Base-by-base conservation (phyloP, 306 rosid species). In the Comarum palustre region DNA sequence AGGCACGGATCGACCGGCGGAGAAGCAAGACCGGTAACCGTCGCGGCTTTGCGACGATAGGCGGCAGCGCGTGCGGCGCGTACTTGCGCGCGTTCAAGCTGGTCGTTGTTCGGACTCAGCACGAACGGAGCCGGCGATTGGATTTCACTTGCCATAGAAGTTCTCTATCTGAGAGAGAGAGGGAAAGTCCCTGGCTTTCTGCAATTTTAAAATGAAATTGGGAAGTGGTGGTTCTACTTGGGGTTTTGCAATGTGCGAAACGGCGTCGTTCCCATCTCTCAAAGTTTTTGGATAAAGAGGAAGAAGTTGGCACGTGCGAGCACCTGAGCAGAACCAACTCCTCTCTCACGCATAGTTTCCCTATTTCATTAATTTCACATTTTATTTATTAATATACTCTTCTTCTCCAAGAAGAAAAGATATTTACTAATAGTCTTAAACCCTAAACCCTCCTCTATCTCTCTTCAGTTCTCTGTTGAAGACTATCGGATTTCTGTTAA, bases 11-110 rank as follows among this genome's bases (percentile, higher is more conserved):
- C 86, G 34, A 46, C 73, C 71, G 36, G 29, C 83, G 36, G 36
- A 4, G 36, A 32, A 32, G 36, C 36, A 32, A 32, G 36, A 32
- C 36, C 36, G 36, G 36, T 32, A 32, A 27, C 72, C 61, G 4
- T 42, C 57, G 83, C 13, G 85, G 86, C 19, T 52, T 32, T 32
- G 36, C 36, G 84, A 17, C 64, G 45, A 51, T 77, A 84, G 11
- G 92, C 91, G 1, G 96, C 96, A 2, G 99, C 93, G 17, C 93
- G 97, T 2, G 92, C 95, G 0, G 96, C 97, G 17, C 97, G 93
- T 22, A 92, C 96, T 82, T 91, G 93, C 47, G 88, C 93, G 10
- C 99, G 96, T 69, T 91, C 96, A 54, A 83, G 95, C 81, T 89
- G 75, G 77, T 94, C 99, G 48, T 94, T 87, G 46, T 91, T 94